phyloP scores from a whole-genome alignment of 352 stramenopile species.

The Aphanomyces euteiches region DNA sequence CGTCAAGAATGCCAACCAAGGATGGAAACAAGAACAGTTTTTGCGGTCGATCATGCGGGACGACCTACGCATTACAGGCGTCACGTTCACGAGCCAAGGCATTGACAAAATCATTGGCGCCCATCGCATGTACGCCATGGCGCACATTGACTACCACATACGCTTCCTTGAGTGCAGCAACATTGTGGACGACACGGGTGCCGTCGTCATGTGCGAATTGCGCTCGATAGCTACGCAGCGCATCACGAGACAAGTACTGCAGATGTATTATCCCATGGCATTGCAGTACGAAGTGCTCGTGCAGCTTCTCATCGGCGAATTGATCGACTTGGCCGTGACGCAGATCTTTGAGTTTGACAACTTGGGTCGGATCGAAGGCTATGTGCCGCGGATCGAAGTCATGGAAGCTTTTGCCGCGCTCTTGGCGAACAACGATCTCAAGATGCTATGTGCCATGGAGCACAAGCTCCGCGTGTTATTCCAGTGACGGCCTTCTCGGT shows the following conservation, averaged over 20 bases:
- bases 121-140: conserved; percentile 48
- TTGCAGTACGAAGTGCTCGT: conserved; percentile 23
- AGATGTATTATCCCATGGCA: conserved; percentile 22
- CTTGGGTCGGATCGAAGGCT: conserved; percentile 11
- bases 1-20: conserved; percentile 14
- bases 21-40: conserved; percentile 34
- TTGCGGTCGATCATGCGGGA: conserved; percentile 47
- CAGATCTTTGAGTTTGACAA: conserved; percentile 12
- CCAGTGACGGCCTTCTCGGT: conserved; percentile 21
- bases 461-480: conserved; percentile 52
- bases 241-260: conserved; percentile 41
- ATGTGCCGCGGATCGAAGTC: conserved; percentile 10
- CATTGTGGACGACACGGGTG: conserved; percentile 22
- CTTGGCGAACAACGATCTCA: conserved; percentile 3
- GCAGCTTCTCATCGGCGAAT: conserved; percentile 10
- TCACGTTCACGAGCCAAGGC: conserved; percentile 29
- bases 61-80: conserved; percentile 44
- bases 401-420: conserved; percentile 4
- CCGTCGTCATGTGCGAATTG: conserved; percentile 39
- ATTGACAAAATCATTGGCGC: conserved; percentile 49
- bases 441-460: conserved; percentile 31
- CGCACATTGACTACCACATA: conserved; percentile 41
- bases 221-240: conserved; percentile 42
- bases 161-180: conserved; percentile 37
- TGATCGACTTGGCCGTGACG: conserved; percentile 10